Percentiles rank a stretch among this genome's conserved stretches.
Conservation (phyloP, 176 grass and related monocot species). For the Oryza australiensis region DNA sequence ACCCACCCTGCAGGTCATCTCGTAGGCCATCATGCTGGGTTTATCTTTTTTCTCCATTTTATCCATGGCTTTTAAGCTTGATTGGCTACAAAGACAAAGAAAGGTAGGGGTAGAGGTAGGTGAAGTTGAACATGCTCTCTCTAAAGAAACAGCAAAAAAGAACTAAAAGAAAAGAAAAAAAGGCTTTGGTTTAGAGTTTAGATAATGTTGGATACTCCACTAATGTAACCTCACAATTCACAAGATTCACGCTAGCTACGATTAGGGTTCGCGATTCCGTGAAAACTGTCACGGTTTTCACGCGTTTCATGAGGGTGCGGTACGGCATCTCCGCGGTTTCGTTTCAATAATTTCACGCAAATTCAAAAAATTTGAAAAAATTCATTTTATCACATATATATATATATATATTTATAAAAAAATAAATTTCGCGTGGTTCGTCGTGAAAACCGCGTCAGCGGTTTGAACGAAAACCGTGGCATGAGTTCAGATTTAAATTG, state of each 20-base stretch:
- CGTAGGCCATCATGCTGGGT: constrained; percentile 4
- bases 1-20: background rate
- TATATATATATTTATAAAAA: no score
- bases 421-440: no score
- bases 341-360: no score
- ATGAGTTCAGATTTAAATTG: no score
- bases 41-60: constrained; percentile 4
- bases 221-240: background rate
- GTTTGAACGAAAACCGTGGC: no score
- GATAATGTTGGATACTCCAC: constrained; percentile 1
- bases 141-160: background rate
- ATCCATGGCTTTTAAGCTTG: constrained; percentile 29
- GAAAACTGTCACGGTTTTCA: no score
- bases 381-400: no score
- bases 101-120: background rate
- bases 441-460: no score
- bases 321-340: no score
- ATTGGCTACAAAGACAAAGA: constrained; percentile 48
- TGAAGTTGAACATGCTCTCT: background rate
- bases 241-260: constrained; percentile 1
- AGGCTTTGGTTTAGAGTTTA: background rate
- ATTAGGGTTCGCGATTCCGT: no score
- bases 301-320: no score
- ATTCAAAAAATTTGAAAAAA: no score
- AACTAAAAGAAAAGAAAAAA: background rate